Evolutionary conservation across 2,329 filamentous ascomycete genomes (phyloP).

Genomic region (Lizonia empirigonia): DNA sequence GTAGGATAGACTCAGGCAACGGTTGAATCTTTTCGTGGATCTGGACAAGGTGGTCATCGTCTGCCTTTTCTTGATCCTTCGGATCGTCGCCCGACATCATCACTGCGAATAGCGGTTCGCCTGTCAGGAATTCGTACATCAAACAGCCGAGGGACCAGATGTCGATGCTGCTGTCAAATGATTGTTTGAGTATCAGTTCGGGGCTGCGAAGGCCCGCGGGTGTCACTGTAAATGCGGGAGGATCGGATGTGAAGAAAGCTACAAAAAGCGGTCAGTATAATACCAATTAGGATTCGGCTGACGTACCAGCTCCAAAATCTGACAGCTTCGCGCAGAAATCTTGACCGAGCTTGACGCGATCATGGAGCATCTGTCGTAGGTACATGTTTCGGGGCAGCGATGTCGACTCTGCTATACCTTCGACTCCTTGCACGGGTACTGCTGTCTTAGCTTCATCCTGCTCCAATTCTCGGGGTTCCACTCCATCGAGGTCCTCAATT

Average conservation of each 20-base stretch:
- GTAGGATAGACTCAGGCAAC: conserved; percentile 34
- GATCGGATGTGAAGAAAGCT: conserved; percentile 33
- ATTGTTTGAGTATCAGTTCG: conserved; percentile 40
- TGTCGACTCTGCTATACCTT: conserved; percentile 35
- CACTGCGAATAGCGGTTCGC: conserved; percentile 27
- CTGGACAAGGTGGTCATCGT: conserved; percentile 39
- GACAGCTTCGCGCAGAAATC: conserved; percentile 38
- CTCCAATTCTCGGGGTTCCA: conserved; percentile 23
- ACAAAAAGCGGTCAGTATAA: not conserved
- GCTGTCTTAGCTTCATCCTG: conserved; percentile 27
- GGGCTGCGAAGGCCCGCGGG: conserved; percentile 36
- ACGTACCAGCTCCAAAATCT: conserved; percentile 36
- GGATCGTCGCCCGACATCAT: conserved; percentile 24
- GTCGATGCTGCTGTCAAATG: conserved; percentile 41
- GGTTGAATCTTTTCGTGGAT: conserved; percentile 33
- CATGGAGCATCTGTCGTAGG: conserved; percentile 35
- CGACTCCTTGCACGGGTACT: conserved; percentile 27
- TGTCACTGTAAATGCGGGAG: conserved; percentile 29
- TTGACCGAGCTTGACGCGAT: conserved; percentile 25
- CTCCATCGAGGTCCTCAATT: conserved; percentile 35
- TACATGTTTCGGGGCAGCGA: conserved; percentile 39
- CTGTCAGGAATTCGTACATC: conserved; percentile 42
- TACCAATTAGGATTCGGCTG: not conserved
- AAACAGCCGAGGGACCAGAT: conserved; percentile 44
- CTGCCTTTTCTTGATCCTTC: conserved; percentile 29